These are phyloP conservation scores for Populus hybrid DNA, from an alignment of 441 rosid genomes.

Conservation along the genomic window DNA sequence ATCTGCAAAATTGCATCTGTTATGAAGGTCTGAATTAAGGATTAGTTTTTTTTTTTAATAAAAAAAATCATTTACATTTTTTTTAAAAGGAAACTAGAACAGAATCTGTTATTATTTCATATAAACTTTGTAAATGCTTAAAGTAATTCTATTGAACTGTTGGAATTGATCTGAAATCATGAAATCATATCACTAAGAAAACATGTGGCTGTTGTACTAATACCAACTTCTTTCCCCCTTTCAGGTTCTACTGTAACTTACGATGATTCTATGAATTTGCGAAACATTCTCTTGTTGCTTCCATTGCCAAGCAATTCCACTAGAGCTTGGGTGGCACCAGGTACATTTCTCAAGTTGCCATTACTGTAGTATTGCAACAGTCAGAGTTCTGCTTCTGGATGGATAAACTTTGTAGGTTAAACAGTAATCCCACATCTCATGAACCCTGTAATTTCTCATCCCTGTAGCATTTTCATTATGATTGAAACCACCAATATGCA, in stretches of 20 bases:
- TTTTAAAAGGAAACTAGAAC: neutral
- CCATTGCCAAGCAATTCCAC: slow-evolving; percentile 63
- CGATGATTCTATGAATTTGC: slow-evolving; percentile 72
- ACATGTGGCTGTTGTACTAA: neutral
- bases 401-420: neutral
- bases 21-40: neutral
- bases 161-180: neutral
- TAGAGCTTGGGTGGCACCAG: slow-evolving; percentile 70
- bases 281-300: slow-evolving; percentile 92
- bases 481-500: neutral
- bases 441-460: neutral
- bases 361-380: neutral
- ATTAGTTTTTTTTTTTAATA: neutral
- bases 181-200: neutral
- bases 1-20: neutral
- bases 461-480: neutral
- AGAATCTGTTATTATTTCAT: neutral
- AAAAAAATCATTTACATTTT: neutral
- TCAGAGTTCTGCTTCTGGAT: neutral
- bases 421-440: neutral
- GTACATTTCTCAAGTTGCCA: slow-evolving; percentile 31
- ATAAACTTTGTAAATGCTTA: no score
- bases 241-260: slow-evolving; percentile 65
- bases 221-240: neutral
- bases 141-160: neutral